Evolutionary conservation across 2,329 filamentous ascomycete species (phyloP).

Genomic region (Phyllosticta citriasiana): DNA sequence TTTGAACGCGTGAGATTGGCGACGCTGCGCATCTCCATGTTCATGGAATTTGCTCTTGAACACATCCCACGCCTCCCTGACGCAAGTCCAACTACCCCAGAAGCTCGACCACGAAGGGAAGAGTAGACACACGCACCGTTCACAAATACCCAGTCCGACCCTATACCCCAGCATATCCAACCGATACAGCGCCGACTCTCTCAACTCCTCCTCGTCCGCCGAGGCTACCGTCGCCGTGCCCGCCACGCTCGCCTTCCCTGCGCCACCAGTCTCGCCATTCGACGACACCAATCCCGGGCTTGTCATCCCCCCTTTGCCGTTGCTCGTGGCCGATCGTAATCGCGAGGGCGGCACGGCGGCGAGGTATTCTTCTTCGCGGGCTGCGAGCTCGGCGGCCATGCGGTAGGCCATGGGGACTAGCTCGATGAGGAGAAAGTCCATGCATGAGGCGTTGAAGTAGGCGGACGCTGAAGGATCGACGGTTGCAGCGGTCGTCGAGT

Average conservation of each 20-base stretch:
- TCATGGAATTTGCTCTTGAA: neutral
- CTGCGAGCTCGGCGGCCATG: slow-evolving; percentile 63
- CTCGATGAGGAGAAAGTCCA: slow-evolving; percentile 94
- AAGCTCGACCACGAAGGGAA: neutral
- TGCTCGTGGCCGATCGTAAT: slow-evolving; percentile 10
- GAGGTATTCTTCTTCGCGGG: slow-evolving; percentile 33
- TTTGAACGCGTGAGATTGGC: neutral
- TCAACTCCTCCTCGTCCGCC: slow-evolving; percentile 67
- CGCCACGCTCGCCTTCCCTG: slow-evolving; percentile 10
- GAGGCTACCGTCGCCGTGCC: slow-evolving; percentile 13
- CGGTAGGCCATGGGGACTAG: slow-evolving; percentile 90
- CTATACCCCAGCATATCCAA: slow-evolving; percentile 80
- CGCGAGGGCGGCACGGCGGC: slow-evolving; percentile 11
- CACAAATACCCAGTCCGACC: slow-evolving; percentile 84
- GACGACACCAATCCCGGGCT: slow-evolving; percentile 13
- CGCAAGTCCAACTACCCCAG: neutral
- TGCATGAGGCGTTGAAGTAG: slow-evolving; percentile 72
- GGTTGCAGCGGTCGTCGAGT: neutral
- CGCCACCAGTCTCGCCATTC: slow-evolving; percentile 8
- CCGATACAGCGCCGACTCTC: slow-evolving; percentile 76
- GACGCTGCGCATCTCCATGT: neutral
- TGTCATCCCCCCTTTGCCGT: slow-evolving; percentile 18
- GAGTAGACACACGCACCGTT: slow-evolving; percentile 51
- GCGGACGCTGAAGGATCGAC: slow-evolving; percentile 24
- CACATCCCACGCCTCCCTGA: neutral